phyloP scores from a whole-genome alignment of 108 stramenopile species.

The Seminavis robusta region DNA sequence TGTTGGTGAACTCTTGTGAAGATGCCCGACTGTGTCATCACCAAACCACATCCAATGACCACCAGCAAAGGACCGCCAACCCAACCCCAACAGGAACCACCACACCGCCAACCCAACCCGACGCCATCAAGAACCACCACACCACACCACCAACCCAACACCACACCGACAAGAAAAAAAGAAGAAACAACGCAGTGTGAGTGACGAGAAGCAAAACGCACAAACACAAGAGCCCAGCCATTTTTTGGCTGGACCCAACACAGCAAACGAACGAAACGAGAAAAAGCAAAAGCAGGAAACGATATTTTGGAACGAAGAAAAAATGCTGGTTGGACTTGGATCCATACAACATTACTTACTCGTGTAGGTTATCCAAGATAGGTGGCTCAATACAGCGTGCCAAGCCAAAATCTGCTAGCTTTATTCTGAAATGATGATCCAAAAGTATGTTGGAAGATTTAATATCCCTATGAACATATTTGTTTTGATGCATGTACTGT shows the following conservation, averaged over 20 bases:
- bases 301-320: not conserved
- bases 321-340: too few species aligned
- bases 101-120: too few species aligned
- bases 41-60: not conserved
- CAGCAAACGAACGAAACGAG: slow-evolving; percentile 4
- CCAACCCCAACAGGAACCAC: too few species aligned
- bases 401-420: slow-evolving; percentile 91
- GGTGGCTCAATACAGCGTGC: slow-evolving; percentile 66
- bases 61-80: not conserved
- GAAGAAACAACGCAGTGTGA: too few species aligned
- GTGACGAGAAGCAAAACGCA: too few species aligned
- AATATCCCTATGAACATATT: slow-evolving; percentile 77
- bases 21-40: slow-evolving; percentile 27
- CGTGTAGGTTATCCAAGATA: slow-evolving; percentile 46
- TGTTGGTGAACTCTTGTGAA: slow-evolving; percentile 60
- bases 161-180: too few species aligned
- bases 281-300: not conserved
- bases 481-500: slow-evolving; percentile 71
- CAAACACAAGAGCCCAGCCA: too few species aligned
- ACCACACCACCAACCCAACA: too few species aligned
- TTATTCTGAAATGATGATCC: slow-evolving; percentile 68
- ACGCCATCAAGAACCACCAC: too few species aligned
- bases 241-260: too few species aligned
- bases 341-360: slow-evolving; percentile 27
- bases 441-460: slow-evolving; percentile 92